Base-by-base conservation (phyloP, 805 yeast genomes). In the Hanseniaspora thailandica region DNA sequence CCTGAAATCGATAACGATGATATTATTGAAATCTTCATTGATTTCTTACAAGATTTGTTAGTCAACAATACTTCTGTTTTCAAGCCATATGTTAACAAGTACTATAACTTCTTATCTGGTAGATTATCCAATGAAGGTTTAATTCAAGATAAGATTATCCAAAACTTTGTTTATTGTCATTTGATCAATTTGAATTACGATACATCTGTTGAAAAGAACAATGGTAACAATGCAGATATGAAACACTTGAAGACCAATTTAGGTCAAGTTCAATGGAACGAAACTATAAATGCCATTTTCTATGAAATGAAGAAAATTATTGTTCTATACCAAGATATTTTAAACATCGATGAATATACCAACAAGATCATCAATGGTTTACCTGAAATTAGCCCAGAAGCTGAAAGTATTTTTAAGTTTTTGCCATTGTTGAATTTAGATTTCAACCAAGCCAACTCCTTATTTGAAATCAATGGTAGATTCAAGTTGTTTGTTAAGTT, bases 21-120 rank as follows among this genome's bases (percentile, higher is more conserved):
- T 8, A 15, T 36, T 2, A 35, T 50, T 25, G 54, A 50, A 41
- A 50, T 63, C 70, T 25, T 61, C 77, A 30, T 70, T 71, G 13
- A 63, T 74, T 15, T 61, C 77, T 54, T 67, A 69, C 56, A 68
- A 64, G 31, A 62, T 82, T 25, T 83, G 33, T 63, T 66, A 39
- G 69, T 75, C 54, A 84, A 86, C 61, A 76, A 94, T 1, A 84
- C 93, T 1, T 83, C 94, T 1, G 33, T 50, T 28, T 85, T 86
- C 62, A 77, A 89, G 65, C 95, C 95, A 13, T 82, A 74, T 67
- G 83, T 82, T 4, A 75, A 78, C 55, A 82, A 80, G 59, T 78
- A 76, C 58, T 79, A 80, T 59, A 65, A 62, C 12, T 74, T 70
- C 30, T 65, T 81, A 30, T 55, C 69, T 9, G 59, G 20, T 2